Evolutionary conservation across 495 filamentous ascomycete species (phyloP), one percentile per base, ranked within the genome.

Genomic region (Penicillium taxi): DNA sequence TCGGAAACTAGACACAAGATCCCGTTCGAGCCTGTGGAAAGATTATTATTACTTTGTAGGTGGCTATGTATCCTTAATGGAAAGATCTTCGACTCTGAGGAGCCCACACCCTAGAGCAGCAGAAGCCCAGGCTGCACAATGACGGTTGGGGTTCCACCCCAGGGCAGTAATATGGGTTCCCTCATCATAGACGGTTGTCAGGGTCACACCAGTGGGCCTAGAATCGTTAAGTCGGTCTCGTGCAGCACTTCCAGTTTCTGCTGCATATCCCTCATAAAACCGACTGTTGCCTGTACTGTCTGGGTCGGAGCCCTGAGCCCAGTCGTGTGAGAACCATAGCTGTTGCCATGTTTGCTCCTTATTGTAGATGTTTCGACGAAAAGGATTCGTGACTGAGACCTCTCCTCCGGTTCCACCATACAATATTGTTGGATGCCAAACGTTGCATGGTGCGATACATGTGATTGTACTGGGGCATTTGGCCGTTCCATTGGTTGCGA

Each of bases 51-150:
- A n/a, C n/a, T n/a, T n/a, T n/a, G n/a, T n/a, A n/a, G n/a, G n/a
- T n/a, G n/a, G n/a, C n/a, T n/a, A n/a, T n/a, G n/a, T n/a, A n/a
- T n/a, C 23, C 31, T 35, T 71, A 20, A 73, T 55, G 8, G 73
- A 71, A 32, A 84, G 37, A 70, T 85, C 79, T 55, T 84, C 77
- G n/a, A 84, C 70, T 43, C 81, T 70, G 19, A 84, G 46, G 40
- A 84, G 53, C 9, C 81, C 80, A 55, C 69, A 74, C 5, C 69
- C 78, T 60, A 73, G 61, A 5, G 69, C 80, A 15, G 75, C 80
- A 19, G 69, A 69, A 4, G 77, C 77, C 81, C 79, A 84, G 5
- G 73, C 78, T 6, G 78, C 78, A 54, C 60, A 77, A 3, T 47
- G 38, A 30, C 70, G 47, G 56, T 82, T 82, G 19, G 74, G 72